Evolutionary conservation across 2,329 filamentous ascomycete species (phyloP).

Genomic region (Diaporthe sp.): DNA sequence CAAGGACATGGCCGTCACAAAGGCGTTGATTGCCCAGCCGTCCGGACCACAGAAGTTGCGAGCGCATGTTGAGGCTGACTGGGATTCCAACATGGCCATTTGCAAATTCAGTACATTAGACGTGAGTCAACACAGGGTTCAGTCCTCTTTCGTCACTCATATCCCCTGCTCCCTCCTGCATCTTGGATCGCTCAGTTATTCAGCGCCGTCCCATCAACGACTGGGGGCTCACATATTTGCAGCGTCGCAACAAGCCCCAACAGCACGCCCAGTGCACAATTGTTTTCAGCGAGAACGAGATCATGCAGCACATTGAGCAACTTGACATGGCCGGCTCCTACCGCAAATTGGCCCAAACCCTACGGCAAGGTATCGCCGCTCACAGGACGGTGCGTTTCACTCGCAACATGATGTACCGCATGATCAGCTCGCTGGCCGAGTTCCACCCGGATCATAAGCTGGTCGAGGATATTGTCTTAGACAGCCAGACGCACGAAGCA

Average conservation of each 20-base stretch:
- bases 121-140: neutral
- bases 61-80: slow-evolving; percentile 69
- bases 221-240: neutral
- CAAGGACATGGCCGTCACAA: slow-evolving; percentile 75
- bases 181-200: neutral
- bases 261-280: slow-evolving; percentile 78
- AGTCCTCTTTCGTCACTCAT: accelerated
- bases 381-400: slow-evolving; percentile 79
- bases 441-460: slow-evolving; percentile 66
- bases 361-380: slow-evolving; percentile 70
- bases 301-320: neutral
- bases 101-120: slow-evolving; percentile 73
- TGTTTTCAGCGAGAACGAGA: slow-evolving; percentile 39
- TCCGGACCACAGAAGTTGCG: slow-evolving; percentile 70
- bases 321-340: slow-evolving; percentile 58
- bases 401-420: slow-evolving; percentile 82
- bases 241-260: slow-evolving; percentile 62
- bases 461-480: slow-evolving; percentile 69
- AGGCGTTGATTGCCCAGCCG: slow-evolving; percentile 60
- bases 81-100: slow-evolving; percentile 70
- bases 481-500: slow-evolving; percentile 58
- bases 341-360: slow-evolving; percentile 68
- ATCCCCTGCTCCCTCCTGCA: neutral
- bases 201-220: neutral
- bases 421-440: slow-evolving; percentile 67